A percentile compares a stretch with the other conserved stretches of the same genome.
Evolutionary conservation across 1,284 basidiomycete species (phyloP).

Genomic region (Sanghuangporus weigelae): DNA sequence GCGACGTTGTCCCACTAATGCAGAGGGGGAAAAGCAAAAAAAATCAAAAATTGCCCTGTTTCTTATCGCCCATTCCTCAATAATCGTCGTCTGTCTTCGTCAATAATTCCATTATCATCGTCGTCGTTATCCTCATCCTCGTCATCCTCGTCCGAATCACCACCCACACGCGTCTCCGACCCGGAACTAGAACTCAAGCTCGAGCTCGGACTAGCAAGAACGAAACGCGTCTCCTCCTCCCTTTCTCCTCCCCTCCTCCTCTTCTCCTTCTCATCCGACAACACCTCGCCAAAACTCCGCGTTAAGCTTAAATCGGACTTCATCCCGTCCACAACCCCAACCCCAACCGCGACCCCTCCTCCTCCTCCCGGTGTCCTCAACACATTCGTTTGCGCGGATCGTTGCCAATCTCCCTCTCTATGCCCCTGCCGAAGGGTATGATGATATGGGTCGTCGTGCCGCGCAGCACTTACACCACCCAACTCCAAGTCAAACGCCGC

Average conservation of each 20-base stretch:
- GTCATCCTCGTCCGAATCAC: not conserved
- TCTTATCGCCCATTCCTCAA: not conserved
- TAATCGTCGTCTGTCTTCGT: not conserved
- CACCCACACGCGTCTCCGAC: not conserved
- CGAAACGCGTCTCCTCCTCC: not conserved
- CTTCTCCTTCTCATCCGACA: too few species aligned
- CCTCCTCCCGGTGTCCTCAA: too few species aligned
- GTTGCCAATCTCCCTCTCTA: too few species aligned
- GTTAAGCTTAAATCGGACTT: too few species aligned
- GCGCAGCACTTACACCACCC: not conserved
- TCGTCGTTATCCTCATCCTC: not conserved
- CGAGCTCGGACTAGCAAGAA: not conserved
- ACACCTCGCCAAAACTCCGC: too few species aligned
- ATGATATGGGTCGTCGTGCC: not conserved
- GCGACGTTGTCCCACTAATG: too few species aligned
- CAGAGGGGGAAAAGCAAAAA: too few species aligned
- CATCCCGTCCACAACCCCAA: too few species aligned
- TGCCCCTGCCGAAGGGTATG: not conserved
- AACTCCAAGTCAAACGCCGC: constrained; percentile 4
- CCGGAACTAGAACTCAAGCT: not conserved
- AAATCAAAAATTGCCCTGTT: too few species aligned
- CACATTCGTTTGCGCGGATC: too few species aligned
- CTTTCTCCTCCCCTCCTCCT: too few species aligned
- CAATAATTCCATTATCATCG: not conserved
- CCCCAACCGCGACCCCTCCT: too few species aligned